Base-by-base conservation (phyloP, 768 basidiomycete genomes). In the Kwoniella bestiolae region DNA sequence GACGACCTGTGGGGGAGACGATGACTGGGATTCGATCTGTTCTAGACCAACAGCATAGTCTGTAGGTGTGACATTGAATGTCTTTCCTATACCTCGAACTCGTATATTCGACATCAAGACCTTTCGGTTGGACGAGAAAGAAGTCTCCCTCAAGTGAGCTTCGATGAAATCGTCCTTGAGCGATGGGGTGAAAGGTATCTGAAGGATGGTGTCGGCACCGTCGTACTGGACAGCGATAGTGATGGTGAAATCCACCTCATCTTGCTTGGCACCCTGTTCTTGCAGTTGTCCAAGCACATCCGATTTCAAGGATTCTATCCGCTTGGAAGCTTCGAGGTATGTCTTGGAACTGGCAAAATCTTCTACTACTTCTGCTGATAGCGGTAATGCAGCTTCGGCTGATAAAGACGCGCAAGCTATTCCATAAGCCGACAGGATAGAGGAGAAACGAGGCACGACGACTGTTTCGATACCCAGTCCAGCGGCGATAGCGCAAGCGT, bases 341-440 rank as follows among this genome's bases (percentile, higher is more conserved):
- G 68, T 71, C 45, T 66, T 72, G 49, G 50, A 68, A 7, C 34
- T 32, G 3, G 68, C 58, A 14, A 69, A 51, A 45, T 73, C 65
- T 2, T 62, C 38, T 18, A 68, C 65, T 1, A 76, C 74, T 79
- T 95, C 74, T 8, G 76, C 76, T 7, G 70, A 58, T 21, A 71
- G 29, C 2, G 72, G 72, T n/a, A 58, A 29, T 16, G 64, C 61
- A 1, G 61, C 67, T 35, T 68, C 67, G 5, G 56, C 70, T 25
- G 70, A 51, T 38, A 71, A 26, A 79, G 94, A 92, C 3, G 93
- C 92, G 8, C 94, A 84, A 7, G 92, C 91, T n/a, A 96, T 86
- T 0, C 94, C 94, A 72, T 94, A 97, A 0, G 94, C 94, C 1
- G 92, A 94, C 3, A 97, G 83, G 60, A 97, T 91, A 5, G 93